phyloP scores from a whole-genome alignment of 371 early-diverging fungal species.

The Mucor lusitanicus region DNA sequence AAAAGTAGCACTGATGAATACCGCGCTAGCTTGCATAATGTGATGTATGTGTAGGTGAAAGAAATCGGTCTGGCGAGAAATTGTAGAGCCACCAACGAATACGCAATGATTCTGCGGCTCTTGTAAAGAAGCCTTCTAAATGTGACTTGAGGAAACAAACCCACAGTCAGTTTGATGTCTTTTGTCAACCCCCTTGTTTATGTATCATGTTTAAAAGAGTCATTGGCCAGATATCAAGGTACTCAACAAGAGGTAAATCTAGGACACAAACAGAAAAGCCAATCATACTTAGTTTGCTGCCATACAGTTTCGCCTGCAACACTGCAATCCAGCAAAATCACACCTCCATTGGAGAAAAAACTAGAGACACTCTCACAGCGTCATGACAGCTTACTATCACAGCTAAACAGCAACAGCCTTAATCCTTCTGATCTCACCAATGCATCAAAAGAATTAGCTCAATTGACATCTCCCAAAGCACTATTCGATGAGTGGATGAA shows the following conservation, averaged over 20 bases:
- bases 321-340: conserved; percentile 33
- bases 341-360: conserved; percentile 34
- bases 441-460: conserved; percentile 41
- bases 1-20: conserved; percentile 71
- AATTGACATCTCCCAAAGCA: conserved; percentile 26
- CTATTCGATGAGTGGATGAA: conserved; percentile 45
- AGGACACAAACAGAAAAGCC: not conserved
- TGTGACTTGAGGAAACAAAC: not conserved
- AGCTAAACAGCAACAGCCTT: conserved; percentile 27
- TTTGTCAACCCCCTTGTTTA: not conserved
- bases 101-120: conserved; percentile 3
- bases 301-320: conserved; percentile 2
- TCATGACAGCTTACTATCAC: conserved; percentile 36
- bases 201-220: conserved; percentile 16
- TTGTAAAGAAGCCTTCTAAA: not conserved
- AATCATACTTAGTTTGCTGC: not conserved
- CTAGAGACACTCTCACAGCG: conserved; percentile 28
- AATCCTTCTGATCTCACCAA: conserved; percentile 26
- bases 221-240: conserved; percentile 10
- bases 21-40: conserved; percentile 44
- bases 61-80: not conserved
- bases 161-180: not conserved
- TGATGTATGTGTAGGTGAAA: not conserved
- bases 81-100: not conserved
- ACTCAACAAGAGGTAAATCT: conserved; percentile 23